Base-by-base conservation (phyloP, 2,329 filamentous ascomycete genomes). In the Aspergillus pseudonomiae region DNA sequence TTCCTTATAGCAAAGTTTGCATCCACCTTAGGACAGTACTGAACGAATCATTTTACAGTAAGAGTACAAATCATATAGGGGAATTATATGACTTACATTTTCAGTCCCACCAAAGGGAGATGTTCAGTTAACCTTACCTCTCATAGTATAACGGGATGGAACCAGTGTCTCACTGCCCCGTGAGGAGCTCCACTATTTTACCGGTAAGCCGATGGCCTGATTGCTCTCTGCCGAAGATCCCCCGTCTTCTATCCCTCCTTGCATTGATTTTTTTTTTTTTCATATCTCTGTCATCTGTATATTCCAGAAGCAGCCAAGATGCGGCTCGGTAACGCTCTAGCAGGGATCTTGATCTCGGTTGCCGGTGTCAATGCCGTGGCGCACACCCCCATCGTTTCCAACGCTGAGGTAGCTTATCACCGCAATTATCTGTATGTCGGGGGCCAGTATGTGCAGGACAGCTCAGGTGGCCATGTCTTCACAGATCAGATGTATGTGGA, bases 401-500 rank as follows among this genome's bases (percentile, higher is more conserved):
- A 36, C 9, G 21, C n/a, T 21, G 57, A 59, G 30, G 19, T 52
- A n/a, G 39, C 59, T n/a, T 56, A 61, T 30, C 59, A 61, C 41
- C 50, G 59, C 14, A 45, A 45, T 19, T 61, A 56, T 19, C 43
- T 61, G 16, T 61, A 61, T 16, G 39, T 56, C 10, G 59, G 59
- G 11, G 59, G 59, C 39, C 52, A 61, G 14, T 61, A 61, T 34
- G 43, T 50, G 28, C 30, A 56, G 28, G 54, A 55, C 30, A 41
- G n/a, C 39, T 41, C 52, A 16, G 59, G 59, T 21, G 59, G 54
- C 16, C 59, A 61, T 43, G 21, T 61, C 39, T 56, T 50, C 41
- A 46, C 67, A 9, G 66, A 70, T 57, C 76, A 78, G 70, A 77
- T 77, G 67, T 78, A 78, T 57, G 75, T 77, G 41, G 76, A 78